These are phyloP conservation scores for Pichia sp. DNA, from an alignment of 1,139 yeast species.

Conservation along the genomic window DNA sequence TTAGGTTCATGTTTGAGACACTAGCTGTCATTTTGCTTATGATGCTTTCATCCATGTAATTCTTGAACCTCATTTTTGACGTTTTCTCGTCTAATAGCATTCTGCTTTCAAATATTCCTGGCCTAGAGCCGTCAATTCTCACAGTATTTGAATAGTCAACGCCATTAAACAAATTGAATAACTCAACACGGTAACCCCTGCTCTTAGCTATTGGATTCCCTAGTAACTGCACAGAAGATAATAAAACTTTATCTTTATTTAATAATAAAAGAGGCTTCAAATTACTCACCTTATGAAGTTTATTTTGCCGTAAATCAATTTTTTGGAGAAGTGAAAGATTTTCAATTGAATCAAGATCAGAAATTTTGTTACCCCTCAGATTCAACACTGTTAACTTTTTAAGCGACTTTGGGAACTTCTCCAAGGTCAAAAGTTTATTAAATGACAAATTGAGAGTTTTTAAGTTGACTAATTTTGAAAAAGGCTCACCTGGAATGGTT, in stretches of 20 bases:
- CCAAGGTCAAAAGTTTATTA: slow-evolving; percentile 44
- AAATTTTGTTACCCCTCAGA: slow-evolving; percentile 50
- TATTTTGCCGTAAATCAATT: slow-evolving; percentile 55
- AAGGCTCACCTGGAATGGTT: slow-evolving; percentile 47
- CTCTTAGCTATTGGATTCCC: slow-evolving; percentile 41
- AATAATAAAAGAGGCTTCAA: slow-evolving; percentile 37
- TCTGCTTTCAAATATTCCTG: slow-evolving; percentile 61
- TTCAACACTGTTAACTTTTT: slow-evolving; percentile 47
- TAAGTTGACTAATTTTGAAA: slow-evolving; percentile 45
- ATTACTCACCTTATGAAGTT: slow-evolving; percentile 35
- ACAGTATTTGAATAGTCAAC: slow-evolving; percentile 45
- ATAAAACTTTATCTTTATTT: slow-evolving; percentile 22
- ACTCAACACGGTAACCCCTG: slow-evolving; percentile 48
- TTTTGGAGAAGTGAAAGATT: slow-evolving; percentile 44
- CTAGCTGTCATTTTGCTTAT: slow-evolving; percentile 34
- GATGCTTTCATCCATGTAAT: slow-evolving; percentile 37
- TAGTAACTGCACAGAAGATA: slow-evolving; percentile 32
- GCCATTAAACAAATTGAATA: slow-evolving; percentile 52
- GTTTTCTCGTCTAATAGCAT: slow-evolving; percentile 47
- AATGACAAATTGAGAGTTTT: slow-evolving; percentile 55
- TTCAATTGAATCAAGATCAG: slow-evolving; percentile 47
- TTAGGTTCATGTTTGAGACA: slow-evolving; percentile 32
- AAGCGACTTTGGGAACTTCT: slow-evolving; percentile 39
- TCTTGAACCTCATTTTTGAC: slow-evolving; percentile 42
- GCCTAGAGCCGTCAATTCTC: slow-evolving; percentile 57